Evolutionary conservation across 148 eudicot species (phyloP).

Genomic region (Euryodendron excelsum): DNA sequence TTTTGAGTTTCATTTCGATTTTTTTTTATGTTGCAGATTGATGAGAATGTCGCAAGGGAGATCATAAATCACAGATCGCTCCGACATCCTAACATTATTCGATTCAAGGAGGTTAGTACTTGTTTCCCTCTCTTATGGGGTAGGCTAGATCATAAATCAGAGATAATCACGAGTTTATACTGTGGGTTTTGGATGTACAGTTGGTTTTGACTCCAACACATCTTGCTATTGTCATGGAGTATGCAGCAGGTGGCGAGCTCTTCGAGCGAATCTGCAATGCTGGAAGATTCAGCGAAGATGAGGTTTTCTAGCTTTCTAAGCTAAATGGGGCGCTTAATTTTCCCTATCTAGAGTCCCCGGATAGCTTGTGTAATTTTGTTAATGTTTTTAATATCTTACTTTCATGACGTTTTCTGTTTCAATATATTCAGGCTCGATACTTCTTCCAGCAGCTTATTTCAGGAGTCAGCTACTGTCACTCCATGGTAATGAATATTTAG

Average conservation of each 20-base stretch:
- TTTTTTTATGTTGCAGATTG: constrained; percentile 25
- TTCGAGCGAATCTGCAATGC: constrained; percentile 33
- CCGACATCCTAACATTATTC: constrained; percentile 41
- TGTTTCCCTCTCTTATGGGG: neutral
- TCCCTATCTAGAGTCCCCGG: too few species aligned
- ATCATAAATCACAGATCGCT: constrained; percentile 47
- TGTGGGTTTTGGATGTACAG: neutral
- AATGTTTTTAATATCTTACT: neutral
- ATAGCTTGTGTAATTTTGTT: too few species aligned
- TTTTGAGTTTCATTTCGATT: neutral
- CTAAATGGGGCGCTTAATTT: neutral
- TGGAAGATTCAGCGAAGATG: constrained; percentile 36
- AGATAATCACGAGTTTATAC: neutral
- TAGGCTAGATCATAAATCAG: neutral
- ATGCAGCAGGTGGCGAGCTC: constrained; percentile 34
- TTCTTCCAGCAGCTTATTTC: constrained; percentile 50
- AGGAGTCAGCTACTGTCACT: constrained; percentile 40
- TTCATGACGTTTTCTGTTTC: too few species aligned
- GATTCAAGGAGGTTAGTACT: constrained; percentile 41
- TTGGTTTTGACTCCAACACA: constrained; percentile 30
- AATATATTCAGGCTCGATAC: constrained; percentile 31
- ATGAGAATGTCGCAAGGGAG: constrained; percentile 46
- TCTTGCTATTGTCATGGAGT: constrained; percentile 36
- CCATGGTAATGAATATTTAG: constrained; percentile 24
- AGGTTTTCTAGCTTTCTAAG: constrained; percentile 4